Evolutionary conservation across 2,329 filamentous ascomycete species (phyloP).

Genomic region (Blumeriella jaapii): DNA sequence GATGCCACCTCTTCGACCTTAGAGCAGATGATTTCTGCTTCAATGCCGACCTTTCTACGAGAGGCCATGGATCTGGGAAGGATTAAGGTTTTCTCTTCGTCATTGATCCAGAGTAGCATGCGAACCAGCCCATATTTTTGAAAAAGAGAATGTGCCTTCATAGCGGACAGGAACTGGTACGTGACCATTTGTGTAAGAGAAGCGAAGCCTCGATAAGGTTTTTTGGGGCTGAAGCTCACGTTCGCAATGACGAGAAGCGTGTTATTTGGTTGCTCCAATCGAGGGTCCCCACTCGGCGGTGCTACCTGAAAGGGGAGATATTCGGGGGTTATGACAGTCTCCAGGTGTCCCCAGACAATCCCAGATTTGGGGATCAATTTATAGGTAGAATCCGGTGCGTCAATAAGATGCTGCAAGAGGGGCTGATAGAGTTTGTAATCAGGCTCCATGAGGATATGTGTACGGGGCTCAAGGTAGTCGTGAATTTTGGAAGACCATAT

Average conservation of each 20-base stretch:
- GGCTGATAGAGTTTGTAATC: conserved; percentile 45
- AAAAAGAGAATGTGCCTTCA: conserved; percentile 48
- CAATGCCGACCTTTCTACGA: conserved; percentile 45
- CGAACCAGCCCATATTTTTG: conserved; percentile 70
- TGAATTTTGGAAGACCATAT: conserved; percentile 72
- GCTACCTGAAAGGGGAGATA: conserved; percentile 42
- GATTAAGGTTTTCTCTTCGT: conserved; percentile 45
- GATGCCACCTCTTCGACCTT: conserved; percentile 46
- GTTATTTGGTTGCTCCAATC: conserved; percentile 47
- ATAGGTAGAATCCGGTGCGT: conserved; percentile 35
- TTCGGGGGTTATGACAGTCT: conserved; percentile 37
- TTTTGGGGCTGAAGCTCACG: conserved; percentile 42
- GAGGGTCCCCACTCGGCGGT: conserved; percentile 28
- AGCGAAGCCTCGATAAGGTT: conserved; percentile 38
- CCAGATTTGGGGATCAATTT: conserved; percentile 44
- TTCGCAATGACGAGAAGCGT: conserved; percentile 65
- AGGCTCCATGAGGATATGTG: conserved; percentile 74
- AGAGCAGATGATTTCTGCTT: conserved; percentile 49
- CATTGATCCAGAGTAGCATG: conserved; percentile 61
- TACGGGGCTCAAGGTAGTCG: conserved; percentile 61
- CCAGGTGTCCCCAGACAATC: conserved; percentile 48
- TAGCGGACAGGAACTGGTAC: conserved; percentile 48
- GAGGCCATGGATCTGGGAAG: conserved; percentile 47
- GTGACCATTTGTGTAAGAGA: conserved; percentile 47
- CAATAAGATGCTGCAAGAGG: conserved; percentile 47